Percentiles rank a stretch among this genome's conserved stretches.
These are phyloP conservation scores for Candida nitratophila DNA, from an alignment of 805 yeast species.

Conservation along the genomic window DNA sequence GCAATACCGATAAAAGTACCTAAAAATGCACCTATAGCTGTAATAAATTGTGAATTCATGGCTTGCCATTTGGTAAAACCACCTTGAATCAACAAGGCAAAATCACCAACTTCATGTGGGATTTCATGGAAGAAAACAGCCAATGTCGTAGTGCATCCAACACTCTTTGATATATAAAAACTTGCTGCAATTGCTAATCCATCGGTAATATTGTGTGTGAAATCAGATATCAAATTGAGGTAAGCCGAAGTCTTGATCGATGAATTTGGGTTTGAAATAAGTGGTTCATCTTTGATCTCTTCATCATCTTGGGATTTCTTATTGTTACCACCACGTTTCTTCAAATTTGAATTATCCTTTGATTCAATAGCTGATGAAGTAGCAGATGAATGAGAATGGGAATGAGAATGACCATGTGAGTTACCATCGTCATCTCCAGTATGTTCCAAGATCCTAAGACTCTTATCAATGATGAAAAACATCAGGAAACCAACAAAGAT, in stretches of 20 bases:
- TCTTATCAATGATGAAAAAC: slow-evolving; percentile 59
- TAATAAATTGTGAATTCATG: slow-evolving; percentile 56
- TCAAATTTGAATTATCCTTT: slow-evolving; percentile 7
- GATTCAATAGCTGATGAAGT: slow-evolving; percentile 10
- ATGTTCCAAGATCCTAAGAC: slow-evolving; percentile 42
- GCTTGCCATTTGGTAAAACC: slow-evolving; percentile 65
- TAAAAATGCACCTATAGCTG: slow-evolving; percentile 56
- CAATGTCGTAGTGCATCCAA: slow-evolving; percentile 62
- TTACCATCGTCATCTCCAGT: slow-evolving; percentile 25
- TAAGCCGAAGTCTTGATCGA: slow-evolving; percentile 47
- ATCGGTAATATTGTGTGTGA: slow-evolving; percentile 70
- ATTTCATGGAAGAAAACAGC: slow-evolving; percentile 73
- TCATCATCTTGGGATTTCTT: slow-evolving; percentile 15
- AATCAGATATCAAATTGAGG: slow-evolving; percentile 61
- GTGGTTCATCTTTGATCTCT: slow-evolving; percentile 14
- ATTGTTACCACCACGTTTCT: slow-evolving; percentile 13
- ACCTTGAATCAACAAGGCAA: slow-evolving; percentile 61
- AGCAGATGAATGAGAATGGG: slow-evolving; percentile 14
- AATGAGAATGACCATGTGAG: slow-evolving; percentile 36
- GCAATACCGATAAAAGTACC: slow-evolving; percentile 63
- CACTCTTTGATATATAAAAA: slow-evolving; percentile 49
- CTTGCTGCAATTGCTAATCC: slow-evolving; percentile 71
- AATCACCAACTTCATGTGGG: slow-evolving; percentile 80
- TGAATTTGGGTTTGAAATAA: slow-evolving; percentile 27
- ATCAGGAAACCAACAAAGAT: slow-evolving; percentile 54